Evolutionary conservation across 805 yeast genomes (phyloP).

Genomic region (Lipomyces kockii): DNA sequence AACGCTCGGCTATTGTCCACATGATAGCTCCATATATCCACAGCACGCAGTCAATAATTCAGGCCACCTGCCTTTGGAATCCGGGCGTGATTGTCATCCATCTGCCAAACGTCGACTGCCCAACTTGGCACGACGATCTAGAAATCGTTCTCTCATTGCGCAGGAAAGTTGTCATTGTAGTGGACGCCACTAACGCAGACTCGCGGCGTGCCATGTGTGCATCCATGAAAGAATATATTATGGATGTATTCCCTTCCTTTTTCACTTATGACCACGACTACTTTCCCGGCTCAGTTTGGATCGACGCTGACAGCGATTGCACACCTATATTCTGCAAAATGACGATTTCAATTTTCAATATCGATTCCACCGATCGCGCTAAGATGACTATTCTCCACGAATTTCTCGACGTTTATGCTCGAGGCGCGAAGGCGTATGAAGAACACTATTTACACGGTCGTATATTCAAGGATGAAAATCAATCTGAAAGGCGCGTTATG

Average conservation of each 20-base stretch:
- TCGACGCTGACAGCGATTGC: not conserved
- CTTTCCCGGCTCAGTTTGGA: not conserved
- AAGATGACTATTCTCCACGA: not conserved
- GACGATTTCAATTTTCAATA: not conserved
- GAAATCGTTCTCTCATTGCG: not conserved
- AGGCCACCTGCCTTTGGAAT: not conserved
- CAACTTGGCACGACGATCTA: not conserved
- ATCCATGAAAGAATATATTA: no score
- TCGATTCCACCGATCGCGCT: not conserved
- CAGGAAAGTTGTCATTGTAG: not conserved
- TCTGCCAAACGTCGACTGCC: not conserved
- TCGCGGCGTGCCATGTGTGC: no score
- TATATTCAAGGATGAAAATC: not conserved
- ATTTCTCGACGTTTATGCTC: not conserved
- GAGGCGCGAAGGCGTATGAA: not conserved
- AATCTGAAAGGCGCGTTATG: not conserved
- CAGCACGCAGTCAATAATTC: not conserved
- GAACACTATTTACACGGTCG: not conserved
- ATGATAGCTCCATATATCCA: no score
- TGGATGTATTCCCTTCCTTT: not conserved
- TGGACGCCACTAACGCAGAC: no score
- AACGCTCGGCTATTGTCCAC: not conserved
- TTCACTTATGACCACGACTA: not conserved
- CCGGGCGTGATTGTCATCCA: not conserved
- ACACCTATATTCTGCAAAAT: not conserved